Conservation (phyloP, 1,139 yeast species). For the Candida neerlandica region DNA sequence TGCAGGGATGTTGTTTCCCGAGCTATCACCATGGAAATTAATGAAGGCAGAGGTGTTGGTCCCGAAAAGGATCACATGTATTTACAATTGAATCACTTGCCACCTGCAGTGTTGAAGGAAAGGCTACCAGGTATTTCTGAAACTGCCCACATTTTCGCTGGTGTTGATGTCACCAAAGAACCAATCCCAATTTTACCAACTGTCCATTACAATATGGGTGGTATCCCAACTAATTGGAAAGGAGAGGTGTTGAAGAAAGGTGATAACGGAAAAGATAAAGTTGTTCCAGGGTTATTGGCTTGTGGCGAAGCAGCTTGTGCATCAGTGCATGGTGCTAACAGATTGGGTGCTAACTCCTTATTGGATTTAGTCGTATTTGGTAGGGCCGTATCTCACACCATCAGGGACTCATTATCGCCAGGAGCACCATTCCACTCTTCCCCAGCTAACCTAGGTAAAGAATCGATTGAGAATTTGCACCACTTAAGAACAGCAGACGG, state of each 20-base stretch:
- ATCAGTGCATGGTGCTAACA: constrained; percentile 98
- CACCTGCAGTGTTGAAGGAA: constrained; percentile 87
- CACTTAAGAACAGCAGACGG: constrained; percentile 84
- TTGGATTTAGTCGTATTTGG: constrained; percentile 97
- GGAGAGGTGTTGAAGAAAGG: constrained; percentile 90
- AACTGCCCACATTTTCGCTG: constrained; percentile 97
- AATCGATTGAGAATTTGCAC: constrained; percentile 89
- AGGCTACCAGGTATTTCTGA: constrained; percentile 99
- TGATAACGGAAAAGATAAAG: constrained; percentile 84
- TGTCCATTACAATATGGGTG: constrained; percentile 99
- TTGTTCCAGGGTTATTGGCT: constrained; percentile 92
- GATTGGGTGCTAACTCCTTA: constrained; percentile 97
- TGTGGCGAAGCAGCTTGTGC: constrained; percentile 99
- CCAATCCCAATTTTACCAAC: constrained; percentile 98
- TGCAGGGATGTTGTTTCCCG: constrained; percentile 98
- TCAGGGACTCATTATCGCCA: constrained; percentile 81
- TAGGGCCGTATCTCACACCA: constrained; percentile 95
- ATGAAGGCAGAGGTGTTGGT: constrained; percentile 99
- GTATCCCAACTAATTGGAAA: constrained; percentile 96
- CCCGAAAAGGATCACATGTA: constrained; percentile 91
- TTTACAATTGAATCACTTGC: constrained; percentile 92
- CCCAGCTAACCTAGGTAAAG: constrained; percentile 84
- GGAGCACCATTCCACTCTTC: constrained; percentile 78
- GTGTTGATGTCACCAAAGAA: constrained; percentile 98
- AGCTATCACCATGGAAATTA: constrained; percentile 97